Evolutionary conservation across 495 filamentous ascomycete genomes (phyloP), one percentile per base, ranked within the genome.

Genomic region (Ramalina peruviana): DNA sequence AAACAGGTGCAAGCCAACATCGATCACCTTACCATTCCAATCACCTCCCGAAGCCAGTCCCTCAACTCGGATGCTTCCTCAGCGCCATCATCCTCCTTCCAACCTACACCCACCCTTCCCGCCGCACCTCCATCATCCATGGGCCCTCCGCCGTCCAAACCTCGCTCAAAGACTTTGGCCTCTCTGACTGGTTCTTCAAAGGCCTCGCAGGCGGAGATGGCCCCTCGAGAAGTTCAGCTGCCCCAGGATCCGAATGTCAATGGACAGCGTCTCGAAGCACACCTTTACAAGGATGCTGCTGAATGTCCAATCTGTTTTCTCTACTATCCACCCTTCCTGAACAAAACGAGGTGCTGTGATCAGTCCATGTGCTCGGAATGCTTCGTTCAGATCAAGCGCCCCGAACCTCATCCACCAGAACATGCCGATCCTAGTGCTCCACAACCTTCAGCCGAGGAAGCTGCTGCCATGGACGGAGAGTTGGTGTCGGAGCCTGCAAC

Each of bases 351-450:
- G 55, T 98, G 92, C 61, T 98, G 92, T 63, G 90, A 94, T 58
- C 92, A 98, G 61, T 74, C 87, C 6, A 97, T 98, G 50, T 98
- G 92, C 69, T 97, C 92, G 42, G 92, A 98, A 68, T 98, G 92
- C 62, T 98, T 98, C 58, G 93, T 98, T 9, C 92, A 98, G 62
- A 98, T 98, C 62, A 98, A 94, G 69, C 79, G 92, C 21, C 86
- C 90, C 9, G 92, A 98, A 58, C 92, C 92, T 13, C 92, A 98
- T 67, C 82, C 86, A 39, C 92, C 92, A 11, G 92, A 98, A 63
- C 87, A 94, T 49, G 74, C 75, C 6, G 75, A 80, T 40, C 62
- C 75, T 7, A 56, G 65, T 54, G 42, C 68, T 59, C 50, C 67
- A 52, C 44, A 68, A 19, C 41, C 48, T 17, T 38, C 51, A 17